Conservation (phyloP, 1,139 yeast species). For the Sugiyamaella sp. region DNA sequence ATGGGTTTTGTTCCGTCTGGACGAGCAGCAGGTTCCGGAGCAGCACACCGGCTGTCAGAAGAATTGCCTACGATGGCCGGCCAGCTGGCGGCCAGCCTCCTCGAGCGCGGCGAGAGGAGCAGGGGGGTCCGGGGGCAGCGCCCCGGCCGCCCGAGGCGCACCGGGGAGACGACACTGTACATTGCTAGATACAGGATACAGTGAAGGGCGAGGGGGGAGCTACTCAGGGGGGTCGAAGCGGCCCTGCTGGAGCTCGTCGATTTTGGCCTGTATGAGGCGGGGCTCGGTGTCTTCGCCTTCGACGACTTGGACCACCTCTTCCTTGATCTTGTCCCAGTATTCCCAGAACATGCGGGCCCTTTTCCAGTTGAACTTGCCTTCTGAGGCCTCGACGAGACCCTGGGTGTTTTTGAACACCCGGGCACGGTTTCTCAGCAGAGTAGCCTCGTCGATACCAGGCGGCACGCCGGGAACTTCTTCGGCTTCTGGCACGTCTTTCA, state of each 20-base stretch:
- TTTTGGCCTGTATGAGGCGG: slow-evolving; percentile 20
- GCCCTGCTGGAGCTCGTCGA: slow-evolving; percentile 38
- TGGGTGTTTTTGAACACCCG: slow-evolving; percentile 26
- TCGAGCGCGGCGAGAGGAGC: too few species aligned
- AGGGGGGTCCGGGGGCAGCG: too few species aligned
- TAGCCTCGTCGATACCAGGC: slow-evolving; percentile 26
- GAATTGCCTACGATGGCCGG: too few species aligned
- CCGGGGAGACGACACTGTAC: too few species aligned
- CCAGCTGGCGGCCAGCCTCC: too few species aligned
- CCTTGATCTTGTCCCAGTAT: slow-evolving; percentile 41
- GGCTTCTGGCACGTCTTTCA: slow-evolving; percentile 19
- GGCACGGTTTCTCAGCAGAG: slow-evolving; percentile 28
- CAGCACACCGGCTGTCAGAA: too few species aligned
- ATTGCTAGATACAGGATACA: neutral
- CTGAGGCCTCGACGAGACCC: slow-evolving; percentile 27
- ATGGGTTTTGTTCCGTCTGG: too few species aligned
- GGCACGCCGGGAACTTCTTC: slow-evolving; percentile 25
- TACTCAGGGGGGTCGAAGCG: slow-evolving; percentile 28
- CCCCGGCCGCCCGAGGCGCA: too few species aligned
- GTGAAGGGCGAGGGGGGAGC: neutral
- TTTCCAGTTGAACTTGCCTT: slow-evolving; percentile 29
- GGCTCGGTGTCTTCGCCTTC: slow-evolving; percentile 16
- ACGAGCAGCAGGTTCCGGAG: too few species aligned
- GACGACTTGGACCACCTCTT: slow-evolving; percentile 30
- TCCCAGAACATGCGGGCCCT: slow-evolving; percentile 40